Conservation (phyloP, 192 early-diverging fungal species). For the Coemansia furcata region DNA sequence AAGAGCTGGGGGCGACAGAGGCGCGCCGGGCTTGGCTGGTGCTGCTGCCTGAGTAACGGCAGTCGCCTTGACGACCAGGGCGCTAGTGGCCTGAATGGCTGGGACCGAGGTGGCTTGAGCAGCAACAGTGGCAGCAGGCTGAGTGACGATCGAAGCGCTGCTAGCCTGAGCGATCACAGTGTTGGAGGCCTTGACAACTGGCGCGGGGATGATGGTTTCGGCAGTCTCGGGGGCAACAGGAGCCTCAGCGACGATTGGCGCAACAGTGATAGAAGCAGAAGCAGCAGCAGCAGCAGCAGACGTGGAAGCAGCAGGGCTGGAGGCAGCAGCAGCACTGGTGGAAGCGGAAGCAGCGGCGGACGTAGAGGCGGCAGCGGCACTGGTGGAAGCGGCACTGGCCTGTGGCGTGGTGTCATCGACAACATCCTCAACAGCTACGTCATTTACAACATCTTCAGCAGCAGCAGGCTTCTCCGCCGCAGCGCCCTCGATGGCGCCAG, state of each 20-base stretch:
- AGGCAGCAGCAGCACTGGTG: background rate
- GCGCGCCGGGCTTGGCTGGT: background rate
- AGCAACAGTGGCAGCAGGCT: background rate
- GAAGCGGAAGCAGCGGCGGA: background rate
- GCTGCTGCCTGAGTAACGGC: background rate
- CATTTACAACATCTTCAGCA: background rate
- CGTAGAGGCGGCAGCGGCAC: background rate
- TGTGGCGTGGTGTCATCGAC: background rate
- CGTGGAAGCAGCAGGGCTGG: background rate
- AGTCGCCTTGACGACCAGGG: background rate
- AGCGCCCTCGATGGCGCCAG: background rate
- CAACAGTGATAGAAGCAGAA: background rate
- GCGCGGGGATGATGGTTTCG: background rate
- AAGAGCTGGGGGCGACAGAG: background rate
- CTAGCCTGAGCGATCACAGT: background rate
- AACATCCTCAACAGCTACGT: background rate
- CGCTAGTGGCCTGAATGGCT: background rate
- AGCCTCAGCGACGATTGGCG: background rate
- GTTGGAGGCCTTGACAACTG: background rate
- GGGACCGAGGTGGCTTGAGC: background rate
- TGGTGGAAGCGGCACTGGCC: background rate
- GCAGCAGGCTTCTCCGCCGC: background rate
- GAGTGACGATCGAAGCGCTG: background rate
- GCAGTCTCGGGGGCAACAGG: background rate
- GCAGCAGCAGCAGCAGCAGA: conserved; percentile 3